Evolutionary conservation across 2,329 filamentous ascomycete species (phyloP).

Genomic region (Davidsoniella australis): DNA sequence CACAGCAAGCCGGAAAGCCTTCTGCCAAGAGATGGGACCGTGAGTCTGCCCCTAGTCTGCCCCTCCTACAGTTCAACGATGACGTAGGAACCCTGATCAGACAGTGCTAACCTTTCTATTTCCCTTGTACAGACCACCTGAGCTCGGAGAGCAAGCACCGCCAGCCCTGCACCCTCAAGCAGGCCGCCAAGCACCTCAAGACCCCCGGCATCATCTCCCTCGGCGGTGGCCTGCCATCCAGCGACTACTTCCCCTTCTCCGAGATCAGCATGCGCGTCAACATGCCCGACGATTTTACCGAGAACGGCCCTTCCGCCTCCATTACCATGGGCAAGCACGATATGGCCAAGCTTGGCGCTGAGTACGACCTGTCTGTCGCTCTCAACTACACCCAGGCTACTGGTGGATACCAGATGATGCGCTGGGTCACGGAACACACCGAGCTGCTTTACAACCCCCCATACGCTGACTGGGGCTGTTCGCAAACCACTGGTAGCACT

Average conservation of each 20-base stretch:
- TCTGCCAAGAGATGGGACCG: conserved; percentile 72
- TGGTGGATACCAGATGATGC: conserved; percentile 71
- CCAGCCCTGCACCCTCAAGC: conserved; percentile 59
- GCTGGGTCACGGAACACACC: conserved; percentile 88
- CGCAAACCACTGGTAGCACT: conserved; percentile 72
- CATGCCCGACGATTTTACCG: conserved; percentile 46
- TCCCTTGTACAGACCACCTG: conserved; percentile 30
- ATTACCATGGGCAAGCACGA: conserved; percentile 72
- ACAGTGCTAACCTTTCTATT: conserved; percentile 7
- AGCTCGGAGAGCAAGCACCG: conserved; percentile 43
- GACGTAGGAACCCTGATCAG: neutral
- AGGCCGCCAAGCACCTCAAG: conserved; percentile 61
- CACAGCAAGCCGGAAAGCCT: conserved; percentile 39
- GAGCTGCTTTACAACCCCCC: conserved; percentile 77
- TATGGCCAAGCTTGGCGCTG: conserved; percentile 16
- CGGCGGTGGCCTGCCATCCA: conserved; percentile 76
- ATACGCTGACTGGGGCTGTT: conserved; percentile 79
- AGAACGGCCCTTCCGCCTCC: conserved; percentile 42
- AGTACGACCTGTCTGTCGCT: conserved; percentile 63
- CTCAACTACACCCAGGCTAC: conserved; percentile 87
- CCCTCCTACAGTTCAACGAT: neutral
- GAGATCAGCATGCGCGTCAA: conserved; percentile 61
- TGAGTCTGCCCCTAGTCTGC: conserved; percentile 30
- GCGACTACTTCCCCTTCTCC: conserved; percentile 85
- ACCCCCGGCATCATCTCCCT: conserved; percentile 78